Evolutionary conservation across 768 basidiomycete species (phyloP), one percentile per base, ranked within the genome.

Genomic region (Mycena crocata): DNA sequence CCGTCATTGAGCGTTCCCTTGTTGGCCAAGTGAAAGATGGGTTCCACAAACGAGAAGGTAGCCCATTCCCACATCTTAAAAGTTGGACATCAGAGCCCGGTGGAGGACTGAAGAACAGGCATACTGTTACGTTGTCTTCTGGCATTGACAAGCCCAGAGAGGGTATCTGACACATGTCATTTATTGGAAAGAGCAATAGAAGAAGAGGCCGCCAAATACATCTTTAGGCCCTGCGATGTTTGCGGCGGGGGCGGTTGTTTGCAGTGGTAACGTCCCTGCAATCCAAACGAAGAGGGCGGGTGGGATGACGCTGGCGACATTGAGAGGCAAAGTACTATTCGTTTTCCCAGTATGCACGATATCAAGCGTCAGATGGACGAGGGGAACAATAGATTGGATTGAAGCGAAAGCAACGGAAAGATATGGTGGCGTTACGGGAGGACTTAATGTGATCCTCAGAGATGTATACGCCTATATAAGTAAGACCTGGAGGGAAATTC

Each of bases 11-110:
- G 74, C 8, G 89, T 90, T 57, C 85, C 80, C 44, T 77, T 76
- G 63, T 75, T 80, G 0, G 89, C 86, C 23, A 90, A 74, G 52
- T 80, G 72, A 66, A 91, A 83, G 26, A 92, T 79, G 5, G 90
- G 90, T 66, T 89, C 84, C 9, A 91, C 82, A 70, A 90, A 92
- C 1, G 87, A 85, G 71, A 90, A 90, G 3, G 82, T 85, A 40
- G 81, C 82, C 91, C 90, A 92, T 21, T 84, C 80, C 89, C 89
- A 91, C 17, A 92, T 77, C 68, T 69, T 56, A 30, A 34, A 32
- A 15, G 7, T 45, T 4, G n/a, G 52, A 30, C 4, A 57, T 57
- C 34, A 68, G 67, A 60, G 31, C 37, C 5, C 21, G 28, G 44
- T 45, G 2, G 8, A 5, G 2, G 23, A 55, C 31, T 17, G 15